phyloP scores from a whole-genome alignment of 2,329 filamentous ascomycete genomes.

The Hypoxylon sp. region DNA sequence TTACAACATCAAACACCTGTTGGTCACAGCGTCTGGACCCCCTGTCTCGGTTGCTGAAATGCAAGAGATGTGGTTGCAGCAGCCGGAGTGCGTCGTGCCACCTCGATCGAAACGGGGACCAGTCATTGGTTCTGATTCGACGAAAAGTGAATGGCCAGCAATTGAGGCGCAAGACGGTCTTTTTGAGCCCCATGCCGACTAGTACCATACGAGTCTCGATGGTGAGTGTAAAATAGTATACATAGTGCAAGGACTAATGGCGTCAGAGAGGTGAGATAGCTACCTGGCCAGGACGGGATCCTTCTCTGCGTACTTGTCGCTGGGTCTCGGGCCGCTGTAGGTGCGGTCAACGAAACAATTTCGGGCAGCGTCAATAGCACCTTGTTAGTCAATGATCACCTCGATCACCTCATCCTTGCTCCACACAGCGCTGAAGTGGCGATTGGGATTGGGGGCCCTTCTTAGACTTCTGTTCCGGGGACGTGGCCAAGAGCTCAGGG shows the following conservation, averaged over 20 bases:
- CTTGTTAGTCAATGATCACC: constrained; percentile 43
- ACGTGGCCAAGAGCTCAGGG: constrained; percentile 33
- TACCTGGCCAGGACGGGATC: constrained; percentile 7
- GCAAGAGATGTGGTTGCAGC: constrained; percentile 42
- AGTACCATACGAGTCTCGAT: constrained; percentile 28
- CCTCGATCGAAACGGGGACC: constrained; percentile 41
- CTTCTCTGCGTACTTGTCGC: constrained; percentile 19
- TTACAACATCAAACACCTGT: constrained; percentile 42
- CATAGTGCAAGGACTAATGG: constrained; percentile 20
- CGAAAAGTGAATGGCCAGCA: constrained; percentile 26
- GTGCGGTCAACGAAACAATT: constrained; percentile 34
- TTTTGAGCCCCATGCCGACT: constrained; percentile 40
- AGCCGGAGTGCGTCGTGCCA: constrained; percentile 42
- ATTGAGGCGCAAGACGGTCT: constrained; percentile 41
- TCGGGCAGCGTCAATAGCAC: constrained; percentile 38
- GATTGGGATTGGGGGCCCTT: constrained; percentile 41
- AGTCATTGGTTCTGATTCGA: constrained; percentile 38
- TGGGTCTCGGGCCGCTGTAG: constrained; percentile 28
- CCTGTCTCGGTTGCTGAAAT: constrained; percentile 40
- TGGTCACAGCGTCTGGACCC: constrained; percentile 41
- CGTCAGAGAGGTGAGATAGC: constrained; percentile 1
- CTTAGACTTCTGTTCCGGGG: constrained; percentile 16
- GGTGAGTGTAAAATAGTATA: constrained; percentile 16
- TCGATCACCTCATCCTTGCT: constrained; percentile 41
- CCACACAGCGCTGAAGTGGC: constrained; percentile 37